These are phyloP conservation scores for Hypsizygus marmoreus DNA, from an alignment of 768 basidiomycete genomes.

Conservation along the genomic window DNA sequence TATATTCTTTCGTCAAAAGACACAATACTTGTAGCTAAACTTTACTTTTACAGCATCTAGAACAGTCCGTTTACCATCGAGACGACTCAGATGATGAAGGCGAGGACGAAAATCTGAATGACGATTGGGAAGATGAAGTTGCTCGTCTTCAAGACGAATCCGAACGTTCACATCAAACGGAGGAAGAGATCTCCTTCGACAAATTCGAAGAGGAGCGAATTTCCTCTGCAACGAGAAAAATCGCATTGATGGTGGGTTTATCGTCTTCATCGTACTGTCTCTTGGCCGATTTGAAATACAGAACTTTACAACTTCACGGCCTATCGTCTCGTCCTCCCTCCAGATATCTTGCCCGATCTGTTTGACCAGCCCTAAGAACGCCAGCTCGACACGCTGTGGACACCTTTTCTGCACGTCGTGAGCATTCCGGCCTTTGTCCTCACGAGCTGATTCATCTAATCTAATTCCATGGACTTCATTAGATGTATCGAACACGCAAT, in stretches of 20 bases:
- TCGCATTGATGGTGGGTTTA: background rate
- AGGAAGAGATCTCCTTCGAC: background rate
- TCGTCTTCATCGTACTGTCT: no score
- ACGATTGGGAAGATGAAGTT: slow-evolving; percentile 1
- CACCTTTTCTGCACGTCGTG: slow-evolving; percentile 1
- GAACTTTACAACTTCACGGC: background rate
- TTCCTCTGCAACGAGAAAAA: background rate
- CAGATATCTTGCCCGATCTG: background rate
- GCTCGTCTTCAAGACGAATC: background rate
- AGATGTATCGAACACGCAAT: slow-evolving; percentile 3
- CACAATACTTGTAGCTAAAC: background rate
- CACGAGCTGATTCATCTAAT: background rate
- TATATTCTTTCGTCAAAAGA: background rate
- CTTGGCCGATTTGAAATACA: background rate
- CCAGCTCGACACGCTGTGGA: background rate
- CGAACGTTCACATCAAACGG: background rate
- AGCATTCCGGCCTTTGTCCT: background rate
- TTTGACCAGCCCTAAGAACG: background rate
- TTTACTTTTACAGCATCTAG: background rate
- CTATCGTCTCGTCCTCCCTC: background rate
- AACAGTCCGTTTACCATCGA: background rate
- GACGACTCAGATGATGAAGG: background rate
- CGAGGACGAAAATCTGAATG: background rate
- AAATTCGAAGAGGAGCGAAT: background rate
- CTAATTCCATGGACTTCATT: background rate